Evolutionary conservation across 805 yeast species (phyloP).

Genomic region (Candida boleticola): DNA sequence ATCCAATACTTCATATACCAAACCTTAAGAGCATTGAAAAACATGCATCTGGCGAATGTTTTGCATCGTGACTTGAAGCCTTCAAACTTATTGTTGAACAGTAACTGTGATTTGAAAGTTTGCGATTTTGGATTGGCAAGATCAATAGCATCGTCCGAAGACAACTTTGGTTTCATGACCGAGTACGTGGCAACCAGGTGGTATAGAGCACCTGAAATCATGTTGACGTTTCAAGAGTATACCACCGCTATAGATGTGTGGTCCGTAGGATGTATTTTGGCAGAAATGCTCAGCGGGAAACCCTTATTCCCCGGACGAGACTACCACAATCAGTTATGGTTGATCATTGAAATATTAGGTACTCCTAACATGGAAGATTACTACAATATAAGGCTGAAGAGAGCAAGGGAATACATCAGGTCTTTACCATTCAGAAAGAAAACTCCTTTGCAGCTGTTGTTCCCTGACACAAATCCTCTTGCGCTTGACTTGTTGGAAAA

Average conservation of each 20-base stretch:
- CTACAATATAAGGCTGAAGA: conserved; percentile 66
- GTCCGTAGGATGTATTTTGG: conserved; percentile 95
- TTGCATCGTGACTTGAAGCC: conserved; percentile 94
- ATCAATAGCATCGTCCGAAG: conserved; percentile 58
- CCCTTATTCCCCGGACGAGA: conserved; percentile 95
- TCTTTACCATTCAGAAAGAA: conserved; percentile 71
- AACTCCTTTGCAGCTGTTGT: conserved; percentile 31
- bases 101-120: conserved; percentile 90
- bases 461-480: conserved; percentile 41
- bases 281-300: conserved; percentile 81
- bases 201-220: conserved; percentile 97
- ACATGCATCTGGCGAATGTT: conserved; percentile 90
- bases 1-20: conserved; percentile 92
- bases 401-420: conserved; percentile 87
- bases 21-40: conserved; percentile 84
- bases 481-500: conserved; percentile 61
- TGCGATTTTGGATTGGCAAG: conserved; percentile 94
- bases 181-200: conserved; percentile 97
- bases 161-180: conserved; percentile 81
- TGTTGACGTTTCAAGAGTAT: conserved; percentile 91
- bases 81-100: conserved; percentile 76
- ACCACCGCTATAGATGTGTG: conserved; percentile 95
- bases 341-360: conserved; percentile 82
- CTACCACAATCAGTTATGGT: conserved; percentile 84
- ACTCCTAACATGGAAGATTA: conserved; percentile 83